These are phyloP conservation scores for Dichotomopilus funicola DNA, from an alignment of 2,329 filamentous ascomycete species.

Conservation along the genomic window DNA sequence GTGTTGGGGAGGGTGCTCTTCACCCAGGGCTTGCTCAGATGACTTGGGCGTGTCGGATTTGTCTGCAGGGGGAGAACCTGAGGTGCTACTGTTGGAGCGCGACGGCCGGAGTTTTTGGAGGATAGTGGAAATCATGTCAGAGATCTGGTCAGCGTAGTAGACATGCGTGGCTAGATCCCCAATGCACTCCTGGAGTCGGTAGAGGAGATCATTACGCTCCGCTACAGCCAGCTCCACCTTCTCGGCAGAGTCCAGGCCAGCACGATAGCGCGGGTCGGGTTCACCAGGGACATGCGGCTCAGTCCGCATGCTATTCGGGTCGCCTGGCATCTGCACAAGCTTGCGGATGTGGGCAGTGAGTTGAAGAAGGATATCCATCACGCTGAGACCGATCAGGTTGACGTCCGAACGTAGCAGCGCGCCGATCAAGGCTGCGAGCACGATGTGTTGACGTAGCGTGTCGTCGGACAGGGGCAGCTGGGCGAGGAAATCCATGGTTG, in stretches of 20 bases:
- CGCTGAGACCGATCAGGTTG: conserved; percentile 89
- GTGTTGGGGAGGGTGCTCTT: conserved; percentile 28
- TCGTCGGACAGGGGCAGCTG: conserved; percentile 63
- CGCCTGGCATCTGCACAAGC: conserved; percentile 59
- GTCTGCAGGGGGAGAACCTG: conserved; percentile 39
- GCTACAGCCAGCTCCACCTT: conserved; percentile 30
- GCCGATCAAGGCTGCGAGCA: conserved; percentile 70
- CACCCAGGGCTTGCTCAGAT: conserved; percentile 26
- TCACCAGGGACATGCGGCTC: conserved; percentile 23
- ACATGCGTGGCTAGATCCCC: conserved; percentile 89
- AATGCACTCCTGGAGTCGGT: conserved; percentile 71
- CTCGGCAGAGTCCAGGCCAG: conserved; percentile 28
- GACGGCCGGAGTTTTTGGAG: conserved; percentile 69
- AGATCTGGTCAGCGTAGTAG: conserved; percentile 94
- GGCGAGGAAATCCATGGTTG: conserved; percentile 69
- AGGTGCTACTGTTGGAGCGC: conserved; percentile 33
- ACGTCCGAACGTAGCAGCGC: conserved; percentile 79
- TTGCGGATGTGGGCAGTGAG: conserved; percentile 77
- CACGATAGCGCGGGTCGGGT: conserved; percentile 25
- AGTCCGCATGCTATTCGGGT: conserved; percentile 28
- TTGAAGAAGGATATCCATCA: conserved; percentile 88
- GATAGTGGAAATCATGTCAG: conserved; percentile 85
- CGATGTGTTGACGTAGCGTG: conserved; percentile 65
- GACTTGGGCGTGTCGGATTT: conserved; percentile 38
- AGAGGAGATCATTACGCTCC: conserved; percentile 59